Evolutionary conservation across 2,329 filamentous ascomycete species (phyloP), one percentile per base, ranked within the genome.

Genomic region (Bipolaris cookei): DNA sequence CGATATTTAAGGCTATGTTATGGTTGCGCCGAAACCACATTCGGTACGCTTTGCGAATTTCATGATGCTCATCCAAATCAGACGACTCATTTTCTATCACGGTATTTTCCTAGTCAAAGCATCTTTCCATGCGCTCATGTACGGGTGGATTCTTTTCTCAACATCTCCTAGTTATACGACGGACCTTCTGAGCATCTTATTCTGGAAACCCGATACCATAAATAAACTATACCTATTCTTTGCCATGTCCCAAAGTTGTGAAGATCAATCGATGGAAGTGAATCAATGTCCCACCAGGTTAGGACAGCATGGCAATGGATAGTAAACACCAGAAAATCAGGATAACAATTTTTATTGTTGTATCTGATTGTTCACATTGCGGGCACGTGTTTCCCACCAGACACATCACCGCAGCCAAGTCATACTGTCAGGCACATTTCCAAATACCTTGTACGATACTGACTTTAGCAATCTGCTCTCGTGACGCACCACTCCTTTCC

Each of bases 1-100:
- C 64, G 81, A 83, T 65, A 76, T 82, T 38, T 83, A 54, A 66
- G 34, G 8, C 14, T 20, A 39, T 25, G 32, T 30, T 23, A 25
- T 43, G 34, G 23, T 39, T 23, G 44, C 10, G n/a, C 43, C 35
- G 20, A 35, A 6, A 18, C 32, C 23, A 37, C 13, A 11, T 35
- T 21, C 38, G 38, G 23, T 23, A 32, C 37, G 43, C 16, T 58
- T 58, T 11, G 66, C 42, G 63, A 69, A 53, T 51, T 54, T 39
- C 42, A 68, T 50, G 66, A 70, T 10, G 4, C 28, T 57, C 57
- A 52, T 51, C 69, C 59, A 60, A 69, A 58, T 56, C 49, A 64
- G 54, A 71, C 56, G 65, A 62, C 16, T 53, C 42, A 56, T 21
- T 51, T 54, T 32, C 13, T 51, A 38, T 51, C 35, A 46, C 43